Conservation (phyloP, 2,329 filamentous ascomycete species). For the Aphanoascus verrucosus region DNA sequence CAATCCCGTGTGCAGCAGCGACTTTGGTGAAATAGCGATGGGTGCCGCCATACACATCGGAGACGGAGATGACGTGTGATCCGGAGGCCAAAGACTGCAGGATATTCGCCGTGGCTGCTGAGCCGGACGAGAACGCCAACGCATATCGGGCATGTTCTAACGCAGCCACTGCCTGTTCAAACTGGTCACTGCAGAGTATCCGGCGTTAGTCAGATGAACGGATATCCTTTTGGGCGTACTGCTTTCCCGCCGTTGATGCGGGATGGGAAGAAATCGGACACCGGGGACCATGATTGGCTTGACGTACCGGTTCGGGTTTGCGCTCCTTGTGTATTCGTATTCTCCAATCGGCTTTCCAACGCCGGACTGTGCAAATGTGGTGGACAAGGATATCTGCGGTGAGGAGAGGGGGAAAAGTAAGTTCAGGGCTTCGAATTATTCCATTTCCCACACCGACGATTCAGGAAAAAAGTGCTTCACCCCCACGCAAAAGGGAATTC, state of each 20-base stretch:
- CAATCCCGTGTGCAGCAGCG: slow-evolving; percentile 82
- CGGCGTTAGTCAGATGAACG: slow-evolving; percentile 5
- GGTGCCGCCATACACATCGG: slow-evolving; percentile 94
- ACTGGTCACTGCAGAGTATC: slow-evolving; percentile 56
- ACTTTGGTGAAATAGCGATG: slow-evolving; percentile 99
- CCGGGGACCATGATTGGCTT: slow-evolving; percentile 6
- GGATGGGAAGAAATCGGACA: background rate
- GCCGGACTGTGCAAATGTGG: slow-evolving; percentile 83
- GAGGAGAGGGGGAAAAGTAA: slow-evolving; percentile 9
- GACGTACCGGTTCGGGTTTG: slow-evolving; percentile 71
- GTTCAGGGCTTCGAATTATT: slow-evolving; percentile 8
- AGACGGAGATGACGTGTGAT: slow-evolving; percentile 90
- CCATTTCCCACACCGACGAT: background rate
- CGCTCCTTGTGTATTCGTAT: slow-evolving; percentile 88
- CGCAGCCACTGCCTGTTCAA: slow-evolving; percentile 80
- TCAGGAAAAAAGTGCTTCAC: background rate
- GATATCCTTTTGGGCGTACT: background rate
- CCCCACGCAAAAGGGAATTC: background rate
- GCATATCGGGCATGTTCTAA: slow-evolving; percentile 89
- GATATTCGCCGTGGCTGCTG: slow-evolving; percentile 83
- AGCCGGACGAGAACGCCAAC: slow-evolving; percentile 87
- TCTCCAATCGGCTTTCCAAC: slow-evolving; percentile 78
- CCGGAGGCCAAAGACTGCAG: slow-evolving; percentile 84
- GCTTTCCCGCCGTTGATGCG: too few species aligned
- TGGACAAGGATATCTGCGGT: slow-evolving; percentile 74